A percentile compares a stretch with the other conserved stretches of the same genome.
Conservation (phyloP, 2,329 filamentous ascomycete genomes). For the Aspergillus thermomutatus region DNA sequence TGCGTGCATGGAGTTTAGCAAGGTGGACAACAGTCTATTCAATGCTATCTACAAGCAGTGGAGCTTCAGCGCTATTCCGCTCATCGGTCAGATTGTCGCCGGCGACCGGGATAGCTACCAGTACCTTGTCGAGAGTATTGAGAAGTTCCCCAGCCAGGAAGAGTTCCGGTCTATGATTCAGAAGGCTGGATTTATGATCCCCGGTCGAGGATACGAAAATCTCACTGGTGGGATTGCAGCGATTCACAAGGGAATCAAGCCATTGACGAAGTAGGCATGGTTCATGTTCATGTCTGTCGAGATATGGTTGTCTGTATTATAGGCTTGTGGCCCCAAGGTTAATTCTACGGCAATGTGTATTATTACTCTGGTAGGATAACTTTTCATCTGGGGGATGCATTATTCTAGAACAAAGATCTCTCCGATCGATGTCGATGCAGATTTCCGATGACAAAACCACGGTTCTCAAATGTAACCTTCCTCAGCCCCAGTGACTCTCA, state of each 20-base stretch:
- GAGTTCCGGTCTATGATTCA: constrained; percentile 65
- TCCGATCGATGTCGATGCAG: no score
- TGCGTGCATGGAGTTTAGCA: constrained; percentile 92
- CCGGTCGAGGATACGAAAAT: constrained; percentile 81
- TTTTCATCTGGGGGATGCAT: neutral
- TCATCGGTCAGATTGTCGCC: constrained; percentile 93
- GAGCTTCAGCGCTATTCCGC: constrained; percentile 89
- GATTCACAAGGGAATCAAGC: constrained; percentile 96
- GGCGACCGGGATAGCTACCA: constrained; percentile 95
- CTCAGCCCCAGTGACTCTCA: neutral
- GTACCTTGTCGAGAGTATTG: constrained; percentile 97
- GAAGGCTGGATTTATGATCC: constrained; percentile 76
- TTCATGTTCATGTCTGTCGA: no score
- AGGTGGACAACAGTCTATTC: constrained; percentile 73
- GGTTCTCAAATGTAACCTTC: no score
- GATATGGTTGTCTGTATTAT: neutral
- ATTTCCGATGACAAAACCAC: no score
- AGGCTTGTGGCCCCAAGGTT: neutral
- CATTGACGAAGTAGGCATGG: constrained; percentile 28
- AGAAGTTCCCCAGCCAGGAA: constrained; percentile 81
- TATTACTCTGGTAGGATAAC: neutral
- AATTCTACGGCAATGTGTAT: neutral
- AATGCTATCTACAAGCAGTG: constrained; percentile 89
- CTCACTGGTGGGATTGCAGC: constrained; percentile 89
- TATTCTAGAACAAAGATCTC: neutral